Evolutionary conservation across 2,329 filamentous ascomycete genomes (phyloP).

Genomic region (Aspergillus neoniger): DNA sequence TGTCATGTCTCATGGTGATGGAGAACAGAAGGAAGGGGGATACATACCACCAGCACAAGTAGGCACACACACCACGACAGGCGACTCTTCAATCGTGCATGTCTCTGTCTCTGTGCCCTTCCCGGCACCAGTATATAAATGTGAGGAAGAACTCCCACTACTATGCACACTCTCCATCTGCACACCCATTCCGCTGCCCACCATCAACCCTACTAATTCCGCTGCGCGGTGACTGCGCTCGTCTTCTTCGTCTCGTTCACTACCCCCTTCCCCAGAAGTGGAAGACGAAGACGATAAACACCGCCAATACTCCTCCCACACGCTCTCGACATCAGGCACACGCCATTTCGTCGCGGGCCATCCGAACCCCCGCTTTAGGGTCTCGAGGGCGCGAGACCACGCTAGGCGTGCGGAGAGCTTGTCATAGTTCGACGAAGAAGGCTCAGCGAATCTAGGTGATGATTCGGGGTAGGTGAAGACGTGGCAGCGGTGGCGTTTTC

Average conservation of each 20-base stretch:
- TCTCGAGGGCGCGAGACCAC: slow-evolving; percentile 63
- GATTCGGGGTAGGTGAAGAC: slow-evolving; percentile 57
- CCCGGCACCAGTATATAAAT: not conserved
- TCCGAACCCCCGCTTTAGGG: slow-evolving; percentile 61
- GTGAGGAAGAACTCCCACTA: not conserved
- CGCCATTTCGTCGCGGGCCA: slow-evolving; percentile 33
- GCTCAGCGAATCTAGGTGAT: slow-evolving; percentile 67
- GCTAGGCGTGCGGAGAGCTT: slow-evolving; percentile 62
- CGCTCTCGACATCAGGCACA: slow-evolving; percentile 38
- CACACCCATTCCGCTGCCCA: slow-evolving; percentile 7
- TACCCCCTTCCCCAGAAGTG: not conserved
- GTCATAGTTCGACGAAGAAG: slow-evolving; percentile 63
- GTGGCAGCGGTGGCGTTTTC: slow-evolving; percentile 35
- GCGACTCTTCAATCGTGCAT: slow-evolving; percentile 18
- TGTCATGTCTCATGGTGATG: not conserved
- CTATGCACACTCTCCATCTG: slow-evolving; percentile 1
- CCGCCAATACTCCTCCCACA: slow-evolving; percentile 43
- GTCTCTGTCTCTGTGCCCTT: not conserved
- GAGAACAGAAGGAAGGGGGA: not conserved
- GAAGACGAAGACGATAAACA: slow-evolving; percentile 19
- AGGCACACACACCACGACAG: slow-evolving; percentile 38
- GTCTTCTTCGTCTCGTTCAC: slow-evolving; percentile 16
- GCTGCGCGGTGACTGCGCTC: slow-evolving; percentile 22
- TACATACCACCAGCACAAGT: slow-evolving; percentile 40
- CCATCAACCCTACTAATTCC: slow-evolving; percentile 24